Evolutionary conservation across 208 protist genomes (phyloP), one percentile per base, ranked within the genome.

Genomic region (Trypanosoma conorhini): DNA sequence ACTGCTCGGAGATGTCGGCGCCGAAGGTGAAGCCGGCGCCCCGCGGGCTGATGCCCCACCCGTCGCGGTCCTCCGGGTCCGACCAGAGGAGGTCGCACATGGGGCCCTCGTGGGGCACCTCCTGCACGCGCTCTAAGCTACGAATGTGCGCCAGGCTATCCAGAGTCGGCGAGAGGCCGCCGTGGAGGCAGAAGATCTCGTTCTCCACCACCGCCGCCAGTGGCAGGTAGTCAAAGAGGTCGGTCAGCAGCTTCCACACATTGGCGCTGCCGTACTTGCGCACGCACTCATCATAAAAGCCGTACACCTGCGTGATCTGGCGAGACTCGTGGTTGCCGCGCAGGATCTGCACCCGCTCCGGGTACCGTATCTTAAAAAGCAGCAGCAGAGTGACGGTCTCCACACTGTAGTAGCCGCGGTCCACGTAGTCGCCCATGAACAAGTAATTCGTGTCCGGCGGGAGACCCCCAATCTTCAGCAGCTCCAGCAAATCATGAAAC

Each of bases 71-170:
- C 51, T 99, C 97, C 15, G 99, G 99, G 80, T 99, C 99, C 8
- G 92, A 98, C 99, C 99, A 99, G 13, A 99, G 75, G 30, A 99
- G 74, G 80, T 99, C 99, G 74, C 97, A 99, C 92, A 99, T 99
- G 17, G 98, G 86, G 26, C 99, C 99, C 77, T 99, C 98, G 58
- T 99, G 98, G n/a, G 99, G 99, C 38, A 99, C 92, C 85, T 99
- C 98, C 80, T 99, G 97, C 44, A 98, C 88, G 31, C 98, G 87
- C 71, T 99, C 96, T 1, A 99, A 70, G 57, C 86, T 93, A 46
- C 94, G 86, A 54, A 99, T 98, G 73, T 99, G 86, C 51, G 98
- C 93, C 33, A 99, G 79, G 13, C 92, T 93, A 66, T 97, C 84
- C 7, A 99, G 72, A 7, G 87, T 93, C 13, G 98, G 98, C 7